These are phyloP conservation scores for Leucaena leucocephala DNA, from an alignment of 306 rosid genomes.

Conservation along the genomic window DNA sequence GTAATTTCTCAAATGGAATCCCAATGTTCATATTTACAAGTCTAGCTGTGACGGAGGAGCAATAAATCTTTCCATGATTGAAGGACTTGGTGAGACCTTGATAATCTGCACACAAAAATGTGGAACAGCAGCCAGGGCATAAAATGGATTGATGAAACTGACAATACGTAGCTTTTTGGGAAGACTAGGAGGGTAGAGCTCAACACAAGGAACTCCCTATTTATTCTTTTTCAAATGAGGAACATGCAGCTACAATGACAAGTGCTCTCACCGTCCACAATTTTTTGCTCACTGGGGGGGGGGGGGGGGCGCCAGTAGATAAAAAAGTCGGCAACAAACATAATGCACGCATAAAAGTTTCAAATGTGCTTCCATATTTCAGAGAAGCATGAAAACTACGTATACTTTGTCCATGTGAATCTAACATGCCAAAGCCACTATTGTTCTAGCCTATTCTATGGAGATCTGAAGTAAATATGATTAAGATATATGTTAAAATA, in stretches of 20 bases:
- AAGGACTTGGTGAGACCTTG: constrained; percentile 95
- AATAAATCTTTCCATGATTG: constrained; percentile 87
- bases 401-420: background rate
- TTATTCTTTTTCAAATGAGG: constrained; percentile 30
- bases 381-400: background rate
- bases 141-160: constrained; percentile 7
- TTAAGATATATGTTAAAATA: background rate
- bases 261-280: constrained; percentile 19
- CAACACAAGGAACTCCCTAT: background rate
- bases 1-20: constrained; percentile 79
- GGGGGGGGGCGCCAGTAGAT: background rate
- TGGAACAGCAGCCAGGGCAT: constrained; percentile 31
- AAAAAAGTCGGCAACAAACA: constrained; percentile 13
- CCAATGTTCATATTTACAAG: constrained; percentile 94
- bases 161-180: background rate
- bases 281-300: background rate
- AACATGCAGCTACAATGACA: background rate
- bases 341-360: background rate
- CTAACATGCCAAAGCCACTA: background rate
- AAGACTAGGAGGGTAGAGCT: constrained; percentile 11
- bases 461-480: background rate
- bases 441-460: background rate
- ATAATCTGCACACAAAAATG: constrained; percentile 69
- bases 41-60: constrained; percentile 81
- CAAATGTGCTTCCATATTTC: background rate